Evolutionary conservation across 352 stramenopile genomes (phyloP), one percentile per base, ranked within the genome.

Genomic region (Phytophthora kernoviae): DNA sequence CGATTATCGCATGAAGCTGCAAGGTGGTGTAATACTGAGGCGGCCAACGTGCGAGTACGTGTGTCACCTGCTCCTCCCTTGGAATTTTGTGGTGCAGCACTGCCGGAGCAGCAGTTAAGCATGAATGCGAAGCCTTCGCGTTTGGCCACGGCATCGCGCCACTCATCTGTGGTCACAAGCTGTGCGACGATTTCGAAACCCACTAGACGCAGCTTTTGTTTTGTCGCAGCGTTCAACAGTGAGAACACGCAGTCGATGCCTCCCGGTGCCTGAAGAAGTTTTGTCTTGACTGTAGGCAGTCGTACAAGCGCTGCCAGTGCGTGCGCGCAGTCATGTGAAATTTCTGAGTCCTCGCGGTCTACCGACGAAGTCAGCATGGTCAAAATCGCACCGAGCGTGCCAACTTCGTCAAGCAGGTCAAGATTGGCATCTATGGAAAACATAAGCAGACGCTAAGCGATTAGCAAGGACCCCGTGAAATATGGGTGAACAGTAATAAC

Each of bases 161-260:
- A 76, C 26, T 91, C 84, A 17, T 87, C 74, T 15, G 77, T 72
- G 15, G 68, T 75, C 22, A 89, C 70, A n/a, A 94, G 55, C 34
- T 80, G 85, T 24, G 69, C 67, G 2, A 93, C 54, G 11, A 93
- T 49, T 14, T 89, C 74, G 18, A 92, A 87, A 2, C 75, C 81
- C 5, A 65, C 69, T 10, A 77, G 58, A 2, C 75, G 78, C 4
- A 92, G 51, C 22, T 81, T 79, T 9, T 80, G 30, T 34, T 91
- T 75, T 32, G 51, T 59, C 15, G 61, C 36, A 2, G 81, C 77
- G 26, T 86, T 73, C 2, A 91, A 52, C 21, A 96, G 57, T 20
- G 79, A 68, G 47, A 93, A 92, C 9, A 94, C 58, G 34, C 74
- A 88, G 34, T 90, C 76, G 22, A 94, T 62, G 11, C 84, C 84